Evolutionary conservation across 164 flowering plant species (phyloP).

Genomic region (Malania oleifera): DNA sequence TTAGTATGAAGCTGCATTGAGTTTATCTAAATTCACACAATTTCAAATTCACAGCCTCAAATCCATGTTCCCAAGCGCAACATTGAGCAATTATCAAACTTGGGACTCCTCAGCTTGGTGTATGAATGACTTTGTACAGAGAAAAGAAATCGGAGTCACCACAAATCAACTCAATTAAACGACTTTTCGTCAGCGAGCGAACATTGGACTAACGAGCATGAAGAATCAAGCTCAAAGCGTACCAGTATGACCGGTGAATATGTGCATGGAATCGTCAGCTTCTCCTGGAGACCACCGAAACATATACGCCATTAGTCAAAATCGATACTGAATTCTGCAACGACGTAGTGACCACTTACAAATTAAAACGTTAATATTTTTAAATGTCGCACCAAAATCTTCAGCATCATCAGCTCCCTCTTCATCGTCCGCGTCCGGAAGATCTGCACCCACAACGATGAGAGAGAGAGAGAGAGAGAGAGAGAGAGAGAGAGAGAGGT

Average conservation of each 20-base stretch:
- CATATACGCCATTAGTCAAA: not conserved
- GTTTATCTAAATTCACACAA: no score
- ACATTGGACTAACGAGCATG: no score
- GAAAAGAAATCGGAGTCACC: no score
- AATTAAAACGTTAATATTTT: not conserved
- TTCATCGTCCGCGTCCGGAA: conserved; percentile 63
- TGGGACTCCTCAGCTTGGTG: no score
- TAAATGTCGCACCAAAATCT: conserved; percentile 17
- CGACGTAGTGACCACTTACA: not conserved
- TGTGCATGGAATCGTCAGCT: conserved; percentile 77
- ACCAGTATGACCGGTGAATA: conserved; percentile 87
- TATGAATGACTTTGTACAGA: no score
- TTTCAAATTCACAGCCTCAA: no score
- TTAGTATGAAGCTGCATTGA: no score
- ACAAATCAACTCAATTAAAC: no score
- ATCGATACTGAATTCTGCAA: not conserved
- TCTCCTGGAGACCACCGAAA: conserved; percentile 37
- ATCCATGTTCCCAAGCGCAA: no score
- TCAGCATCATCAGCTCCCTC: conserved; percentile 36
- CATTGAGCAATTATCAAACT: no score
- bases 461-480: not conserved
- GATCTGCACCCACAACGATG: conserved; percentile 33
- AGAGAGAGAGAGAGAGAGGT: conserved; percentile 3
- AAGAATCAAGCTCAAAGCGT: no score
- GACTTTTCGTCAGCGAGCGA: no score